Evolutionary conservation across 2,329 filamentous ascomycete genomes (phyloP).

Genomic region (Rutstroemia sydowiana): DNA sequence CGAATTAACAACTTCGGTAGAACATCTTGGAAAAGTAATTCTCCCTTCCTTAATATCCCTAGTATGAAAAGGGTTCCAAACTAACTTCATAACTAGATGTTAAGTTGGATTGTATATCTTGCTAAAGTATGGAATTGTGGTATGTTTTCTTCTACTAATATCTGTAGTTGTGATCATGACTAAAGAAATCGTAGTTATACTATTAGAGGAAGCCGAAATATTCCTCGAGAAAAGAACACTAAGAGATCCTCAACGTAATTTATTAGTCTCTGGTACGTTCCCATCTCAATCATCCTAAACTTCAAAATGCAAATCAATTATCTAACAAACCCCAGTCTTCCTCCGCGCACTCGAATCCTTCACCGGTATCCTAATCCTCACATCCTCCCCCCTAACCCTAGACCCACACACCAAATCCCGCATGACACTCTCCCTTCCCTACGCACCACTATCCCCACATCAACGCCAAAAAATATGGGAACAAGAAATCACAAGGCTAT

Average conservation of each 20-base stretch:
- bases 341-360: slow-evolving; percentile 36
- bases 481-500: slow-evolving; percentile 29
- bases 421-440: slow-evolving; percentile 30
- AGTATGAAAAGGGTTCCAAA: too few relatives aligned
- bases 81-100: neutral
- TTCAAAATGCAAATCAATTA: neutral
- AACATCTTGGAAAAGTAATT: neutral
- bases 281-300: neutral
- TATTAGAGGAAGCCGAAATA: slow-evolving; percentile 6
- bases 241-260: slow-evolving; percentile 4
- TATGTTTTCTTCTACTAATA: neutral
- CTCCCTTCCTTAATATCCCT: neutral
- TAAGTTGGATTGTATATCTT: slow-evolving; percentile 3
- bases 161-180: neutral
- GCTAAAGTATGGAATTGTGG: slow-evolving; percentile 7
- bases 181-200: neutral
- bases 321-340: slow-evolving; percentile 20
- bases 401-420: slow-evolving; percentile 33
- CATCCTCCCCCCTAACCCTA: slow-evolving; percentile 32
- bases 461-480: slow-evolving; percentile 13
- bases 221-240: slow-evolving; percentile 5
- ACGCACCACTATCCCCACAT: slow-evolving; percentile 11
- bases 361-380: slow-evolving; percentile 32
- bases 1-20: slow-evolving; percentile 1
- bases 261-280: neutral